Evolutionary conservation across 1,139 yeast species (phyloP), one percentile per base, ranked within the genome.

Genomic region (Yamadazyma triangularis): DNA sequence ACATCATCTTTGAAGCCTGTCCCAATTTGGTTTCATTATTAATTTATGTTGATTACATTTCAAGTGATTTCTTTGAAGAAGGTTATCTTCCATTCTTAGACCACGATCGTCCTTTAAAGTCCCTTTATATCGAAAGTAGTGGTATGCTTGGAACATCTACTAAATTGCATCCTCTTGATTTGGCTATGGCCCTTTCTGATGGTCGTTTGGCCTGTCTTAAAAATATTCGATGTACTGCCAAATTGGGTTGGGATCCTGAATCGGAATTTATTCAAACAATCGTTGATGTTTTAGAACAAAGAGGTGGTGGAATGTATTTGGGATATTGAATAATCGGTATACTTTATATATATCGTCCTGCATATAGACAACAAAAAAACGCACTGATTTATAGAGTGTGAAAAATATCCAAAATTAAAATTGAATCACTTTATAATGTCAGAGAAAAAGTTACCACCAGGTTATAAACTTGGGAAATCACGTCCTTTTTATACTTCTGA

Each of bases 111-210:
- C 93, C 94, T 1, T 60, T 91, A 39, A 67, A 64, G 35, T 70
- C 77, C 2, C 56, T 91, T 26, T 75, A 77, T 47, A 70, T 91
- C 27, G 93, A 86, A 39, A 81, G 95, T 31, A 81, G 95, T 42
- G 97, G 97, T 1, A 77, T 84, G 60, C 64, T 89, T 40, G 96
- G 97, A 1, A 86, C 91, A 30, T 73, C 87, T 5, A 75, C 80
- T 15, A 85, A 86, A 49, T 60, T 91, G 19, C 87, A 85, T 45
- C 95, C 97, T 0, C 82, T 86, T 42, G 96, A 89, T 53, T 64
- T 91, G 39, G 85, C 94, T 0, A 70, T 88, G 31, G 96, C 97
- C 0, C 59, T 89, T 13, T 70, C 77, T 46, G 96, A 88, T 39
- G 80, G 76, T 8, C 63, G 95, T 44, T 58, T 91, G 13, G 95